Evolutionary conservation across 129 eudicot species (phyloP).

Genomic region (Sambucus nigra): DNA sequence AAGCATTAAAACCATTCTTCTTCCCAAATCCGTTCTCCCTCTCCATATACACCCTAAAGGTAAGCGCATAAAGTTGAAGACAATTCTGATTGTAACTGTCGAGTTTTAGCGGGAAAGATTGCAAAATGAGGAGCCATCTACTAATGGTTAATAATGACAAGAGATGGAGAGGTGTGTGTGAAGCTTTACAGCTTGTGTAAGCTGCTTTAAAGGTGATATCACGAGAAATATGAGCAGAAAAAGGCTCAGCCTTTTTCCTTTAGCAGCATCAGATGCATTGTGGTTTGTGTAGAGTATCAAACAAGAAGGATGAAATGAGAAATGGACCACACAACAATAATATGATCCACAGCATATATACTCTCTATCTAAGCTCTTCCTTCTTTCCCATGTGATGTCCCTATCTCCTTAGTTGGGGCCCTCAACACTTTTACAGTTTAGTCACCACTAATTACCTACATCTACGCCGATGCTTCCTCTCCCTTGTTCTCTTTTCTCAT

Average conservation of each 20-base stretch:
- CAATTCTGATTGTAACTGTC: neutral
- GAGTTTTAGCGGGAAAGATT: conserved; percentile 1
- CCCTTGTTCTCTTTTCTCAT: conserved; percentile 8
- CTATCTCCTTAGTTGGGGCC: conserved; percentile 7
- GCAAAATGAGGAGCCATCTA: neutral
- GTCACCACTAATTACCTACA: neutral
- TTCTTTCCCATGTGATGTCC: conserved; percentile 17
- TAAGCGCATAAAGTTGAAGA: no score
- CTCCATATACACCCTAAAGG: no score
- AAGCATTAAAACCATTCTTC: no score
- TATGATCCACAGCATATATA: neutral
- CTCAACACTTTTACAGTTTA: neutral
- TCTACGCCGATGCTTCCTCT: conserved; percentile 26
- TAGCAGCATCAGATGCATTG: conserved; percentile 13
- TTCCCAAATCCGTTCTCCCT: no score
- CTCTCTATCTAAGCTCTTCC: neutral
- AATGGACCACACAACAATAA: conserved; percentile 11
- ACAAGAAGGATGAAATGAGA: neutral
- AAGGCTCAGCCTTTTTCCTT: conserved; percentile 11
- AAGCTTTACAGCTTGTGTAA: conserved; percentile 48
- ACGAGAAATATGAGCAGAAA: conserved; percentile 26
- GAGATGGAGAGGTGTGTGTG: conserved; percentile 15
- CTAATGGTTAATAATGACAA: conserved; percentile 9
- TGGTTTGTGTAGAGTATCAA: neutral
- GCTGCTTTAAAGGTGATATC: conserved; percentile 38